Evolutionary conservation across 176 grass and related monocot species (phyloP).

Genomic region (Triticum monococcum): DNA sequence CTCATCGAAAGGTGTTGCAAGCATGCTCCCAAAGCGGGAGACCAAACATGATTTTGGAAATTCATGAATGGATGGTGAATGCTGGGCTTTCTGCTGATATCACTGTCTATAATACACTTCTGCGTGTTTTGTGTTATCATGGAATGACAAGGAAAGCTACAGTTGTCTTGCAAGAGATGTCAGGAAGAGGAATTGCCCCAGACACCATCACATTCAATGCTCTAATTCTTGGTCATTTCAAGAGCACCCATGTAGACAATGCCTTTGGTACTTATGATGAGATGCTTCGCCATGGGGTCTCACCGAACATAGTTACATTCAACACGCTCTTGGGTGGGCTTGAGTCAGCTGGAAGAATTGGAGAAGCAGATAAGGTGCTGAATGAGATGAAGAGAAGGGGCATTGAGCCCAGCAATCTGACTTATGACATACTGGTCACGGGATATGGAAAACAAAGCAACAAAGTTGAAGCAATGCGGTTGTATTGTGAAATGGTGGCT

Average conservation of each 20-base stretch:
- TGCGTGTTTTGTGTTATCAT: slow-evolving; percentile 70
- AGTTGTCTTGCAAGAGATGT: slow-evolving; percentile 72
- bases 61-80: slow-evolving; percentile 65
- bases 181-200: slow-evolving; percentile 55
- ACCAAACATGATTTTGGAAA: slow-evolving; percentile 50
- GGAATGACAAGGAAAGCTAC: slow-evolving; percentile 70
- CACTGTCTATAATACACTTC: slow-evolving; percentile 64
- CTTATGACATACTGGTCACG: slow-evolving; percentile 87
- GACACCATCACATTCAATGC: slow-evolving; percentile 75
- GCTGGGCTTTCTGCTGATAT: slow-evolving; percentile 56
- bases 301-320: slow-evolving; percentile 72
- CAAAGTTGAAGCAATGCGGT: slow-evolving; percentile 62
- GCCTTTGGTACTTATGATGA: slow-evolving; percentile 68
- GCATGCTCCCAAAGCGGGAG: slow-evolving; percentile 62
- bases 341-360: slow-evolving; percentile 65
- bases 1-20: slow-evolving; percentile 57
- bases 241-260: slow-evolving; percentile 60
- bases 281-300: slow-evolving; percentile 56
- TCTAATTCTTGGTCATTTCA: slow-evolving; percentile 91
- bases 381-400: slow-evolving; percentile 63
- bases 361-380: slow-evolving; percentile 58
- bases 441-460: slow-evolving; percentile 74
- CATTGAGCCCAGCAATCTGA: slow-evolving; percentile 58
- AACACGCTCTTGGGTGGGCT: slow-evolving; percentile 89
- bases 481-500: slow-evolving; percentile 87